Base-by-base conservation (phyloP, 192 early-diverging fungal species). In the Obelidium mucronatum region DNA sequence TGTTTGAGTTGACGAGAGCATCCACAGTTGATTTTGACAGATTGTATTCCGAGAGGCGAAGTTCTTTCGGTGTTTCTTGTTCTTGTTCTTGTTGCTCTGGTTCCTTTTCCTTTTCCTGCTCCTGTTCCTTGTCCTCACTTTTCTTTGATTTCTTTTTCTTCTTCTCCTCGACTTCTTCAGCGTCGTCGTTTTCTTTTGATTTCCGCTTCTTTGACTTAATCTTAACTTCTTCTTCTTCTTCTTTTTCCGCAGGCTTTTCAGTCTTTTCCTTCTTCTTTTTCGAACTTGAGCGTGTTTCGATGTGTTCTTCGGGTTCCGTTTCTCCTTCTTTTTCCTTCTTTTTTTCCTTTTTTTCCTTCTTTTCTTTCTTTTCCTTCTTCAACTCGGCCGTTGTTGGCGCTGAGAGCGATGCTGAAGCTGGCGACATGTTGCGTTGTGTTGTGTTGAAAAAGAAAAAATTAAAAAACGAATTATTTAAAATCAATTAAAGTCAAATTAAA, bases 1-100 rank as follows among this genome's bases (percentile, higher is more conserved):
- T 92, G 40, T 93, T 94, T 44, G 92, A 90, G 2, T 69, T 77
- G n/a, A 81, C 78, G 40, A 98, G 88, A 1, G 91, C 88, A 39
- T 83, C 82, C 56, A 94, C 72, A 28, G 94, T 96, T 22, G 88
- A 80, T 31, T 84, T 81, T 1, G 79, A 75, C 5, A 88, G 72
- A 53, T 78, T 62, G 64, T 81, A 76, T 6, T 42, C 42, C 5
- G 61, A 39, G 31, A 85, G 72, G 5, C 67, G 76, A 8, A 85
- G 73, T 24, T 83, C 68, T 67, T 74, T 64, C 26, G 83, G 86
- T 22, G 77, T 72, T 42, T 30, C 39, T 48, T 75, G 34, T 2
- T 64, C 36, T 17, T 74, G 48, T 42, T 73, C 67, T 13, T 40
- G 34, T 2, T 35, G 24, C 11, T 28, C 24, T 13, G 11, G n/a